Conservation (phyloP, 306 rosid species). For the Sechiopsis laciniata region DNA sequence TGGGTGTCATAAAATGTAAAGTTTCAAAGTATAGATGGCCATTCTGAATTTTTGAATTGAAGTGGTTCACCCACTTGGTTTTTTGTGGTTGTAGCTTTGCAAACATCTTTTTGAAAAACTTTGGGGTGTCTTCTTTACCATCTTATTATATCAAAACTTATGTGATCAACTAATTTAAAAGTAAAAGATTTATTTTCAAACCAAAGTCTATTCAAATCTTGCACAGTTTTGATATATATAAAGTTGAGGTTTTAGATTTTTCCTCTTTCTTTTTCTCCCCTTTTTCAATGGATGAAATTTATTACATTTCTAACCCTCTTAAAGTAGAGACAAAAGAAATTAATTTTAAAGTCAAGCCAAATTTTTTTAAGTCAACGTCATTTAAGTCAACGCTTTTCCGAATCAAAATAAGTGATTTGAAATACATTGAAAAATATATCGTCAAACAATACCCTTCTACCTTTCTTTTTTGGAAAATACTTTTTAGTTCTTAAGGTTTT, state of each 20-base stretch:
- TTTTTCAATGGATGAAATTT: not conserved
- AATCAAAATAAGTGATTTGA: not conserved
- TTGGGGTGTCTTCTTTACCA: constrained; percentile 14
- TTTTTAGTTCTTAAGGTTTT: no score
- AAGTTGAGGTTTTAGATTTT: not conserved
- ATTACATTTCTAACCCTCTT: not conserved
- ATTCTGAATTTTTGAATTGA: not conserved
- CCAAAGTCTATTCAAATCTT: constrained; percentile 21
- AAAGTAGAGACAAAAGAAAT: not conserved
- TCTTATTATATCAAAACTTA: not conserved
- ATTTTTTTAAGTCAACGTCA: not conserved
- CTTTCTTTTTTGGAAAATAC: not conserved
- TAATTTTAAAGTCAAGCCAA: no score
- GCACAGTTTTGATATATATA: constrained; percentile 13
- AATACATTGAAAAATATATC: not conserved
- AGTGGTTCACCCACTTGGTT: constrained; percentile 22
- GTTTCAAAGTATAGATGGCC: not conserved
- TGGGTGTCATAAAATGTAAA: not conserved
- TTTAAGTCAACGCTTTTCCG: not conserved
- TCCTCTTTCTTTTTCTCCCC: not conserved
- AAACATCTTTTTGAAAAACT: constrained; percentile 10
- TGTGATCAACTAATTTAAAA: constrained; percentile 1
- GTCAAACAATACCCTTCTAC: not conserved
- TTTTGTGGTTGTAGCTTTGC: constrained; percentile 18
- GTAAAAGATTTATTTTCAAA: constrained; percentile 4